Evolutionary conservation across 106 monocot genomes (phyloP).

Genomic region (Cymbidium sinense): DNA sequence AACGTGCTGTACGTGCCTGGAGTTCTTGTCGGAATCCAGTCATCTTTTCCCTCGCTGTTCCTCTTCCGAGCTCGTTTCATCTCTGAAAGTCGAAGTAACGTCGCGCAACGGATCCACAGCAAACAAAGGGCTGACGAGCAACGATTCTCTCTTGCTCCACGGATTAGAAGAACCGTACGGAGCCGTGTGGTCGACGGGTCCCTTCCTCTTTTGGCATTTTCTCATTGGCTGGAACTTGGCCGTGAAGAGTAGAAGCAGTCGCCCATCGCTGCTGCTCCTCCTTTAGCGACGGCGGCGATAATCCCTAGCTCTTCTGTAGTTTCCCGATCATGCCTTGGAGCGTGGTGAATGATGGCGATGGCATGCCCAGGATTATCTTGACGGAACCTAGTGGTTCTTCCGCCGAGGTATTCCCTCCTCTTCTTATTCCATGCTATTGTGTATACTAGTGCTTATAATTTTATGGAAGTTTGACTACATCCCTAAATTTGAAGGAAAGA

Average conservation of each 20-base stretch:
- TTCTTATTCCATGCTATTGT: not conserved
- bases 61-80: not conserved
- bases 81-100: not conserved
- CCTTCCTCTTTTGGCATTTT: not conserved
- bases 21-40: no score
- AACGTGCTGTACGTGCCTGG: no score
- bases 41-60: no score
- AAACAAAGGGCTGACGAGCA: not conserved
- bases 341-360: slow-evolving; percentile 20
- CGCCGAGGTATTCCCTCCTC: slow-evolving; percentile 10
- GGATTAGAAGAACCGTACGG: not conserved
- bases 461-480: not conserved
- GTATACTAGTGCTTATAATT: not conserved
- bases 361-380: slow-evolving; percentile 21
- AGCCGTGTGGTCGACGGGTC: not conserved
- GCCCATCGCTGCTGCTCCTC: not conserved
- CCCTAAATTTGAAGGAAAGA: not conserved
- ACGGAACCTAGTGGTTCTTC: slow-evolving; percentile 24
- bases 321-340: slow-evolving; percentile 21
- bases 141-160: not conserved
- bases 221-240: not conserved
- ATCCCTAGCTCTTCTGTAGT: not conserved
- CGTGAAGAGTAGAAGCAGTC: slow-evolving; percentile 2
- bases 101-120: not conserved
- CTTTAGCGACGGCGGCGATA: not conserved